Base-by-base conservation (phyloP, 495 filamentous ascomycete genomes). In the Annulohypoxylon stygium region DNA sequence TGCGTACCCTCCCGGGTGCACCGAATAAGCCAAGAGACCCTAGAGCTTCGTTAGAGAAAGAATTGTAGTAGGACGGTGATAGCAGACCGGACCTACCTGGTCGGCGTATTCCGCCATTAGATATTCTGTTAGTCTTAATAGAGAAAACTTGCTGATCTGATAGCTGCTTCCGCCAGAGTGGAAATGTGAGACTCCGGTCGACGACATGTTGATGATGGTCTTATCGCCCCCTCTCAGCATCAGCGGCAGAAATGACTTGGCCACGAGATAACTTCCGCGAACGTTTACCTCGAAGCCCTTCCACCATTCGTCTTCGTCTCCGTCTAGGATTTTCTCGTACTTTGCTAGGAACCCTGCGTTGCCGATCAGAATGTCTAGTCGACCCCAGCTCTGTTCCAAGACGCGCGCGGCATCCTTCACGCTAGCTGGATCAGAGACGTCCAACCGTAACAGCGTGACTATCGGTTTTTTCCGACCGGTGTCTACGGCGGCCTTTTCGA, bases 341-440 rank as follows among this genome's bases (percentile, higher is more conserved):
- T 68, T 64, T 30, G 79, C 79, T 9, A 85, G 71, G 65, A 72
- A 78, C 20, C 83, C 87, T 0, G 86, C 86, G 50, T 88, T 88
- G 71, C 85, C 85, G 57, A 88, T 74, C 12, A 88, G 66, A 34
- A 88, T 81, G 62, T 89, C 86, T 0, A 88, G 76, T 0, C 77
- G 66, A 14, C 81, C 81, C 65, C 70, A 73, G 9, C 45, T 37
- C 33, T 0, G 41, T 41, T 73, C 69, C 37, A 75, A 48, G 5
- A 62, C 37, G 12, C 70, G 37, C 12, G 76, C 81, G 2, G 78
- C 81, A 0, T 53, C 61, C 7, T 74, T 73, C 12, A 86, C 81
- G 55, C 67, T 80, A 0, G 67, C 60, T 20, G 76, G 43, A 50
- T 81, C 76, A 2, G 78, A 76, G 11, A 87, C 82, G 70, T 88